Conservation (phyloP, 2,329 filamentous ascomycete species). For the Fusarium palustre region DNA sequence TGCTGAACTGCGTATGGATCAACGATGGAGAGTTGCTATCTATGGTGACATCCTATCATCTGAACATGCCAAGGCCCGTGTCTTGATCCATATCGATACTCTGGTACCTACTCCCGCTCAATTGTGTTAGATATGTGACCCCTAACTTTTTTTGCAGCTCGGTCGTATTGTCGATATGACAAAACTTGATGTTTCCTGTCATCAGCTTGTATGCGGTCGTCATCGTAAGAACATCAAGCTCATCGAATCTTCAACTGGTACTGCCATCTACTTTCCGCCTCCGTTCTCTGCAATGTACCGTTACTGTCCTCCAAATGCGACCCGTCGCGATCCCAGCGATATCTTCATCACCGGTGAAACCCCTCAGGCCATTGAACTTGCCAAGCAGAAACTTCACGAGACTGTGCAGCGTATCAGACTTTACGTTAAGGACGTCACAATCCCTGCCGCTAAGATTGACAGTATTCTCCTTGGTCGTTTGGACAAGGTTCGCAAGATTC, state of each 20-base stretch:
- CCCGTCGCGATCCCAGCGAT: constrained; percentile 84
- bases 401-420: constrained; percentile 83
- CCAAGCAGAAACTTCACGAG: constrained; percentile 92
- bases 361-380: constrained; percentile 83
- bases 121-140: not conserved
- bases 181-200: constrained; percentile 86
- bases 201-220: constrained; percentile 91
- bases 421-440: constrained; percentile 90
- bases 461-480: constrained; percentile 90
- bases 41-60: constrained; percentile 95
- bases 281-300: constrained; percentile 92
- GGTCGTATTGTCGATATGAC: constrained; percentile 81
- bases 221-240: constrained; percentile 97
- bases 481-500: constrained; percentile 97
- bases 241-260: constrained; percentile 94
- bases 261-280: constrained; percentile 97
- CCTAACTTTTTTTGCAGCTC: constrained; percentile 62
- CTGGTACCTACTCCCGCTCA: constrained; percentile 66
- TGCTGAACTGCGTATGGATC: constrained; percentile 85
- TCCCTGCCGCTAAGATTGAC: constrained; percentile 93
- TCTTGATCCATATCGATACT: constrained; percentile 97
- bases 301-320: constrained; percentile 85
- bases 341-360: constrained; percentile 96
- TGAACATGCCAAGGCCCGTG: constrained; percentile 95
- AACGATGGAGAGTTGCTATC: constrained; percentile 91